Evolutionary conservation across 176 grass and related monocot genomes (phyloP).

Genomic region (Aegilops umbellulata): DNA sequence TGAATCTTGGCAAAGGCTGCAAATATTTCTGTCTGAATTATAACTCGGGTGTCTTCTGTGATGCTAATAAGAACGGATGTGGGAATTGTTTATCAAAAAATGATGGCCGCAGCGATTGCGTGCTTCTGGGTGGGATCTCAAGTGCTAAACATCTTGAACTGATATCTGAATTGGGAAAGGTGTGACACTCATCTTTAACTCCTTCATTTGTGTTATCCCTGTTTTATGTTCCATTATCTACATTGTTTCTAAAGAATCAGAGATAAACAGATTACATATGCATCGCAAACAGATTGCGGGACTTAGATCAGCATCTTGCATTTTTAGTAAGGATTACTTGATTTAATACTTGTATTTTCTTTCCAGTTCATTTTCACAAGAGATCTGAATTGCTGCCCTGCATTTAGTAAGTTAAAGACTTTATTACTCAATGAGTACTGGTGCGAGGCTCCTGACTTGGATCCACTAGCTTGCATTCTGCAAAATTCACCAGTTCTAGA

Average conservation of each 20-base stretch:
- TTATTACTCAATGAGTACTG: slow-evolving; percentile 1
- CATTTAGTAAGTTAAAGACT: slow-evolving; percentile 22
- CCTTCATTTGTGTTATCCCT: neutral
- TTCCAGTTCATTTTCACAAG: slow-evolving; percentile 24
- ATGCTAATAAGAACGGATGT: neutral
- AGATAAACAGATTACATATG: neutral
- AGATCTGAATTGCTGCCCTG: slow-evolving; percentile 13
- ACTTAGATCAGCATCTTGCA: neutral
- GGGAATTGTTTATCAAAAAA: neutral
- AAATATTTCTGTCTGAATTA: neutral
- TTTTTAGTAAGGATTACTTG: neutral
- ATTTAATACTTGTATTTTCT: neutral
- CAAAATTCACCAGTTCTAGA: slow-evolving; percentile 21
- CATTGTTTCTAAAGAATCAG: neutral
- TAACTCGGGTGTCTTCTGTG: neutral
- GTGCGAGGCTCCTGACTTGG: neutral
- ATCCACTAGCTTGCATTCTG: neutral
- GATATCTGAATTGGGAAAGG: neutral
- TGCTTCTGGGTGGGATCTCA: slow-evolving; percentile 12
- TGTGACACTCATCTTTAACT: neutral
- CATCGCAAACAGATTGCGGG: neutral
- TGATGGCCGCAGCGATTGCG: neutral
- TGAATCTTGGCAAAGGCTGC: neutral
- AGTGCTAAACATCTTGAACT: neutral
- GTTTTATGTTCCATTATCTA: neutral